Conservation (phyloP, 768 basidiomycete genomes). For the Tylopilus sp. region DNA sequence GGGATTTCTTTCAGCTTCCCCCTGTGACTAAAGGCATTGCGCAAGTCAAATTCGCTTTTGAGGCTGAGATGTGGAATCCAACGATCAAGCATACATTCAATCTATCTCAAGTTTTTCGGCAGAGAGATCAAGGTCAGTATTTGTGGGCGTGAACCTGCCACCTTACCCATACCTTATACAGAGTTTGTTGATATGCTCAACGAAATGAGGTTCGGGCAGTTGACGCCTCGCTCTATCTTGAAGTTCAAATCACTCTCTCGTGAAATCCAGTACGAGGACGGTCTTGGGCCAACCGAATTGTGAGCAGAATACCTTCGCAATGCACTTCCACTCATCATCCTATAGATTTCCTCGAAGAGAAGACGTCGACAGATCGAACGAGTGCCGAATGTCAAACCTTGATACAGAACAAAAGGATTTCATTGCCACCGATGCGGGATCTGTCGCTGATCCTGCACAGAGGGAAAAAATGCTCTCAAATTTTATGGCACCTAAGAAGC, state of each 20-base stretch:
- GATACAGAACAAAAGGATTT: conserved; percentile 51
- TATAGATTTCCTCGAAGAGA: conserved; percentile 87
- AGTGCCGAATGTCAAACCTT: conserved; percentile 59
- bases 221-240: conserved; percentile 60
- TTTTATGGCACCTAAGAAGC: conserved; percentile 78
- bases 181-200: conserved; percentile 96
- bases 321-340: neutral
- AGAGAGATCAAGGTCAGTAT: conserved; percentile 78
- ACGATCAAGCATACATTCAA: conserved; percentile 83
- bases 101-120: conserved; percentile 92
- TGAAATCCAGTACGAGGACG: conserved; percentile 72
- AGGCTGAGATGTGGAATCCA: conserved; percentile 74
- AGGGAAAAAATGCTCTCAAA: conserved; percentile 80
- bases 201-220: conserved; percentile 90
- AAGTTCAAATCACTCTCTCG: conserved; percentile 73
- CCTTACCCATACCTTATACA: conserved; percentile 29
- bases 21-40: conserved; percentile 70
- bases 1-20: conserved; percentile 98
- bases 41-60: conserved; percentile 84
- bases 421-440: conserved; percentile 61
- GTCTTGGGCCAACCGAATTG: conserved; percentile 88
- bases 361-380: conserved; percentile 87
- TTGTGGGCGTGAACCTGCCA: neutral
- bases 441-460: conserved; percentile 47
- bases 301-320: conserved; percentile 35